These are phyloP conservation scores for Phytophthora cryptogea DNA, from an alignment of 352 stramenopile genomes.

Conservation along the genomic window DNA sequence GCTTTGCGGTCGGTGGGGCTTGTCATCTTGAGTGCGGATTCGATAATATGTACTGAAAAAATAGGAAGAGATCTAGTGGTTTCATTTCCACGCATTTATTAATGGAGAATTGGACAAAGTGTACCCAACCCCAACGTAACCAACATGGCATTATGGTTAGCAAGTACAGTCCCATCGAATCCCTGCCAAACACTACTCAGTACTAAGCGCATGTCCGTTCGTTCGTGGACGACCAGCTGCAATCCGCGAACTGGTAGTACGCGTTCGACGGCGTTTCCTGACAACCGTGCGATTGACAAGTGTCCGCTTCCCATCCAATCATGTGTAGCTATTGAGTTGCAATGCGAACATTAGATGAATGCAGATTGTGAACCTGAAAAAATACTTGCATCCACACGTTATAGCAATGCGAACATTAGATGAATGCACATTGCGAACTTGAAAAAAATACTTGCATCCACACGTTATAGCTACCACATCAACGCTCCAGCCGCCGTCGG, in stretches of 20 bases:
- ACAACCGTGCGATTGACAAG: conserved; percentile 1
- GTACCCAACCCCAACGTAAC: no score
- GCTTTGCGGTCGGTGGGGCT: no score
- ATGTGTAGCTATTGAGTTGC: not conserved
- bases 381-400: conserved; percentile 1
- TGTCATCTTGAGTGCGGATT: no score
- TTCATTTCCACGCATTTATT: no score
- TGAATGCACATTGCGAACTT: no score
- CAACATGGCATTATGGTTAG: no score
- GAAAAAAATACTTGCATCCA: not conserved
- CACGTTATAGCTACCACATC: not conserved
- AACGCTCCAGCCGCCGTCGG: not conserved
- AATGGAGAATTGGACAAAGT: no score
- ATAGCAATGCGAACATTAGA: not conserved
- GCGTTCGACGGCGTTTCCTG: not conserved
- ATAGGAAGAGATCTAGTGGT: no score
- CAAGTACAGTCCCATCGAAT: no score
- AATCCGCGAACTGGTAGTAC: not conserved
- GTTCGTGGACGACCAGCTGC: not conserved
- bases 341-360: conserved; percentile 7
- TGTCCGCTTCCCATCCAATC: not conserved
- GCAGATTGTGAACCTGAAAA: conserved; percentile 9
- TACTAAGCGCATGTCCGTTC: conserved; percentile 2
- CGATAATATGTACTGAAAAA: no score
- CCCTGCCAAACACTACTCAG: not conserved